A percentile compares a stretch with the other conserved stretches of the same genome.
Evolutionary conservation across 169 alveolate species (phyloP).

Genomic region (Eimeria maxima): DNA sequence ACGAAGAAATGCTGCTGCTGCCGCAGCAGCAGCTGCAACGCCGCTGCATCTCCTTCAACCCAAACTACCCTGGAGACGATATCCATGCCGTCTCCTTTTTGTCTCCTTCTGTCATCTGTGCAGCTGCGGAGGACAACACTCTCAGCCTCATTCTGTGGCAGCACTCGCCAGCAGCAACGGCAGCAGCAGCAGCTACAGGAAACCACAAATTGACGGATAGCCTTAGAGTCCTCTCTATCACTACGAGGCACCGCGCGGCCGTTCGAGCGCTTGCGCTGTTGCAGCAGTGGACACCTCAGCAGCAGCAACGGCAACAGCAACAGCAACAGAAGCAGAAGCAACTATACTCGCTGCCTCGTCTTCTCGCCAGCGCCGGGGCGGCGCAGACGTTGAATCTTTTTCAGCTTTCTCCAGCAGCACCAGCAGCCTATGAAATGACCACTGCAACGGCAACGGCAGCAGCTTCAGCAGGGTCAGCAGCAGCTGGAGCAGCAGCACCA

Average conservation of each 20-base stretch:
- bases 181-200: constrained; percentile 64
- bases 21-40: not conserved
- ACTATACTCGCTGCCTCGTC: constrained; percentile 2
- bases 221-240: constrained; percentile 32
- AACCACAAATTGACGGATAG: not conserved
- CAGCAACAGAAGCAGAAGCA: constrained; percentile 25
- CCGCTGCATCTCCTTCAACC: constrained; percentile 42
- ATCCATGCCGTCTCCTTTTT: constrained; percentile 43
- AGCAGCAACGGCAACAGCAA: constrained; percentile 43
- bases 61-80: constrained; percentile 23
- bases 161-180: constrained; percentile 56
- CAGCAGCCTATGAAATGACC: not conserved
- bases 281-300: constrained; percentile 45
- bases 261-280: constrained; percentile 14
- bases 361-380: constrained; percentile 50
- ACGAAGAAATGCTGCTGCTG: constrained; percentile 5
- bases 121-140: constrained; percentile 54
- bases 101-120: constrained; percentile 58
- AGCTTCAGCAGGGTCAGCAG: no score
- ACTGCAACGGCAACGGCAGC: constrained; percentile 4
- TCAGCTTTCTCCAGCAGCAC: not conserved
- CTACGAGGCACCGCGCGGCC: constrained; percentile 44
- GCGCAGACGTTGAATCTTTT: constrained; percentile 37
- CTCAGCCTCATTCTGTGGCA: constrained; percentile 19
- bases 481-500: constrained; percentile 5